Conservation (phyloP, 306 rosid genomes). For the Senna siamea region DNA sequence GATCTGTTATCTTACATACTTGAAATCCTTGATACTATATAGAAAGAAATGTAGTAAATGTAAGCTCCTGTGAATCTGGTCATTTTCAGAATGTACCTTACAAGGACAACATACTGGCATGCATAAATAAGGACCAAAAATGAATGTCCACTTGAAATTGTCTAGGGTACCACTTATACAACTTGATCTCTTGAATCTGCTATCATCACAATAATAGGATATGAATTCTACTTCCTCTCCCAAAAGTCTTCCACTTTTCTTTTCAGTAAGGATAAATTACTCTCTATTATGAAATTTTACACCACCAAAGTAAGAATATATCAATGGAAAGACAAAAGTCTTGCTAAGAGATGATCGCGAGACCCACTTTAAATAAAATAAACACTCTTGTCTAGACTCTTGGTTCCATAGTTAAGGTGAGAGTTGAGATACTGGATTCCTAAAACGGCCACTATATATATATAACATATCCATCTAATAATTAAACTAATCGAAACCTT, state of each 20-base stretch:
- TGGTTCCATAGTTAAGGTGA: no score
- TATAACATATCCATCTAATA: no score
- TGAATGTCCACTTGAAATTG: slow-evolving; percentile 11
- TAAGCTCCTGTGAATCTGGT: slow-evolving; percentile 14
- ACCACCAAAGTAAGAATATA: no score
- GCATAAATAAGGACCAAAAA: background rate
- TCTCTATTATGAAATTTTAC: no score
- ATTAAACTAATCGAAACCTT: background rate
- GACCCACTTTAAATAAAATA: no score
- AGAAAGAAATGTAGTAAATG: background rate
- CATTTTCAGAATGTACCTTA: slow-evolving; percentile 20
- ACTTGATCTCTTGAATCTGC: background rate
- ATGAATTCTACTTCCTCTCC: background rate
- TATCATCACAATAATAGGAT: background rate
- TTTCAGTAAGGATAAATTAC: background rate
- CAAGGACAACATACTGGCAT: slow-evolving; percentile 22
- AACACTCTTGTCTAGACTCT: no score
- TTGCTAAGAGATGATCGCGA: no score
- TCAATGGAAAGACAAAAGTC: no score
- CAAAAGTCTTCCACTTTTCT: no score
- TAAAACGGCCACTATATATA: no score
- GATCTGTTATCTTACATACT: background rate
- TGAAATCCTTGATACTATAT: background rate
- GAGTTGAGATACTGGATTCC: no score
- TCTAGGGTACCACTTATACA: background rate